Evolutionary conservation across 2,329 filamentous ascomycete species (phyloP).

Genomic region (Trichoderma simmonsii): DNA sequence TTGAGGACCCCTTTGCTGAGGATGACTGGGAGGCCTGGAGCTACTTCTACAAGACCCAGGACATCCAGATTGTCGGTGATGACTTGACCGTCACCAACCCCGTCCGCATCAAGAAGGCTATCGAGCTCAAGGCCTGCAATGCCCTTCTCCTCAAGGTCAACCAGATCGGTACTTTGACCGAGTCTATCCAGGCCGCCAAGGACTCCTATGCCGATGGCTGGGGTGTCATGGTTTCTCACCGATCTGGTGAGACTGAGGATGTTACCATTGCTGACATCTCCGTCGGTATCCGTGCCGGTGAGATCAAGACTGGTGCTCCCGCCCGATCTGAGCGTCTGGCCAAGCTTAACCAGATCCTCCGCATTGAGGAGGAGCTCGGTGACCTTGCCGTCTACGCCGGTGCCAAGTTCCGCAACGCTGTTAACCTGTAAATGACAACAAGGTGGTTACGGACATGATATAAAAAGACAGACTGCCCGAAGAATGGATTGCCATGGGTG

Average conservation of each 20-base stretch:
- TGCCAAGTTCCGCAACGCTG: conserved; percentile 82
- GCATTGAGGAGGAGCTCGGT: conserved; percentile 98
- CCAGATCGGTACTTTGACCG: conserved; percentile 98
- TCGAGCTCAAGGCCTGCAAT: conserved; percentile 98
- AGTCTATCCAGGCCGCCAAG: conserved; percentile 99
- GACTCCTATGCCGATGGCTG: conserved; percentile 93
- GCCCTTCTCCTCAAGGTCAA: conserved; percentile 98
- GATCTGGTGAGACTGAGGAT: conserved; percentile 98
- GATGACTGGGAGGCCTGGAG: conserved; percentile 99
- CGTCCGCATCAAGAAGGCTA: conserved; percentile 98
- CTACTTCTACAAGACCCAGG: conserved; percentile 99
- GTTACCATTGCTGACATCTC: conserved; percentile 98
- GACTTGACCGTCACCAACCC: conserved; percentile 99
- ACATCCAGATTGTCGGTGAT: conserved; percentile 98
- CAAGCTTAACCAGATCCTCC: conserved; percentile 99
- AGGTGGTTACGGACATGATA: neutral
- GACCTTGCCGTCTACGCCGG: conserved; percentile 89
- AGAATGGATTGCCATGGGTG: conserved; percentile 1
- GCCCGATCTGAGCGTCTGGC: conserved; percentile 95
- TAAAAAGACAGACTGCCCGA: neutral
- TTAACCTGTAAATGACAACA: conserved; percentile 67
- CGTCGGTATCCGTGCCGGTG: conserved; percentile 90
- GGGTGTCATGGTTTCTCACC: conserved; percentile 99
- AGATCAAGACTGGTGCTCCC: conserved; percentile 99
- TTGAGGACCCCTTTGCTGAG: conserved; percentile 99